Evolutionary conservation across 768 basidiomycete genomes (phyloP).

Genomic region (Agaricus blazei): DNA sequence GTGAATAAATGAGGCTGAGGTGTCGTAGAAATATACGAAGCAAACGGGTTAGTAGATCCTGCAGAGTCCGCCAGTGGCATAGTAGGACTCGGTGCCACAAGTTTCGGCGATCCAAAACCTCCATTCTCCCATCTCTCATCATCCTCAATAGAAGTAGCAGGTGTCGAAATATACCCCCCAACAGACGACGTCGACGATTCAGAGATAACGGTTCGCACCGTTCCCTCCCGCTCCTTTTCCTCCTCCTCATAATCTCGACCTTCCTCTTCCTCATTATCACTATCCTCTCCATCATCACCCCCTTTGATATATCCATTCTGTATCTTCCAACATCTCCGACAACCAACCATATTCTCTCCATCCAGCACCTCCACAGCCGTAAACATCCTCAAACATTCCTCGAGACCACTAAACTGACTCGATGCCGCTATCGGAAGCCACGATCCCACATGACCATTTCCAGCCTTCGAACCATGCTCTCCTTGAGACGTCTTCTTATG

Average conservation of each 20-base stretch:
- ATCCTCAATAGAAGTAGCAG: constrained; percentile 8
- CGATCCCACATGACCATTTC: constrained; percentile 14
- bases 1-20: neutral
- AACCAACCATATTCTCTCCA: constrained; percentile 93
- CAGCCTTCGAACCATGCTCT: constrained; percentile 7
- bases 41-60: neutral
- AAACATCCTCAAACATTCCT: constrained; percentile 83
- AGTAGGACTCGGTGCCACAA: too few species aligned
- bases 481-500: neutral
- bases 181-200: neutral
- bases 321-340: constrained; percentile 92
- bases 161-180: neutral
- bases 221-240: constrained; percentile 2
- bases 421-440: constrained; percentile 37
- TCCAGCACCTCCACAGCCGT: constrained; percentile 92
- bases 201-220: neutral
- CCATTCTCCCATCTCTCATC: neutral
- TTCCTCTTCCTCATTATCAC: constrained; percentile 20
- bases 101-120: neutral
- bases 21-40: neutral
- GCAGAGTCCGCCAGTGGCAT: neutral
- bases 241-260: constrained; percentile 12
- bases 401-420: constrained; percentile 52
- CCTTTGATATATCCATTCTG: constrained; percentile 48
- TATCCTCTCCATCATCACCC: constrained; percentile 19